Percentiles rank a stretch among this genome's conserved stretches.
phyloP scores from a whole-genome alignment of 2,329 filamentous ascomycete genomes.

The Ceratocystis harringtonii region DNA sequence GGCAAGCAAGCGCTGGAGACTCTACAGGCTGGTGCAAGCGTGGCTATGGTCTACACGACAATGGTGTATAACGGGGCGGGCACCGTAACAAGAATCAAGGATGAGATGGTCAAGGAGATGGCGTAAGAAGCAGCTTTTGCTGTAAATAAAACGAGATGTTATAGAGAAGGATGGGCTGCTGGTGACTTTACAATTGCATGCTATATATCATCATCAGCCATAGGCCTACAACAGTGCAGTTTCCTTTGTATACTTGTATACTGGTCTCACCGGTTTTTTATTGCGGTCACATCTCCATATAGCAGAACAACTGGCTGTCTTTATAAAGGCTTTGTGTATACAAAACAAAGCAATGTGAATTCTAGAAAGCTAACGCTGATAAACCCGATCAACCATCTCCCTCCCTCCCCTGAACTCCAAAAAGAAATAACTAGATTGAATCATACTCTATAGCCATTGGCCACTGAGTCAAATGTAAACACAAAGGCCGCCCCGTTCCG shows the following conservation, averaged over 20 bases:
- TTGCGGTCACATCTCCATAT: too few relatives aligned
- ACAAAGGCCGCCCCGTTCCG: not conserved
- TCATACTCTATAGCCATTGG: not conserved
- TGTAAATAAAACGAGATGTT: not conserved
- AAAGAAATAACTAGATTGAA: not conserved
- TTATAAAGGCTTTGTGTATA: too few relatives aligned
- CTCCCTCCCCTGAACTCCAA: not conserved
- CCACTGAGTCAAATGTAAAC: not conserved
- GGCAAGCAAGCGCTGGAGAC: constrained; percentile 70
- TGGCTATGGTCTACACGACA: constrained; percentile 82
- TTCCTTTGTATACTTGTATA: too few relatives aligned
- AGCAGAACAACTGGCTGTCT: too few relatives aligned
- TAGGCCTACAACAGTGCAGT: not conserved
- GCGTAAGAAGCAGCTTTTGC: constrained; percentile 18
- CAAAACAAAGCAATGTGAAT: not conserved
- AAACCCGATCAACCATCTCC: not conserved
- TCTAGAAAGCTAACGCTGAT: not conserved
- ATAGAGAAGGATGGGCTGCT: not conserved
- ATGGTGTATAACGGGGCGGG: constrained; percentile 50
- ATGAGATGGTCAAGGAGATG: constrained; percentile 39
- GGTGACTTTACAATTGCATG: not conserved
- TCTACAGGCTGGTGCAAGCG: constrained; percentile 74
- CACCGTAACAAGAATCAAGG: constrained; percentile 49
- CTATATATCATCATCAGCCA: not conserved
- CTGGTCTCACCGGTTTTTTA: too few relatives aligned